phyloP scores from a whole-genome alignment of 129 eudicot genomes.

The Oenanthe sinensis region DNA sequence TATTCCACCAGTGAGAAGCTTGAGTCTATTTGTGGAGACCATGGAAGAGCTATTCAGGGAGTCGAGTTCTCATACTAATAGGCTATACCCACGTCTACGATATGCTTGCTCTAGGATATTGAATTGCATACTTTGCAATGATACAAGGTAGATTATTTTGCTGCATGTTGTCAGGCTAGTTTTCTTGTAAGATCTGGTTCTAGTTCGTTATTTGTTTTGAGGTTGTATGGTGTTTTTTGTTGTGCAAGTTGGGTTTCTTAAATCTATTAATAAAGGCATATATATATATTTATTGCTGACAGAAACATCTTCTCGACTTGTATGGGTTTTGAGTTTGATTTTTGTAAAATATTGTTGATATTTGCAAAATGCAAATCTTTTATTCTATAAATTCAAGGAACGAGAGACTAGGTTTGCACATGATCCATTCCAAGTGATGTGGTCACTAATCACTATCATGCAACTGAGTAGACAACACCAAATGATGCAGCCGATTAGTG shows the following conservation, averaged over 20 bases:
- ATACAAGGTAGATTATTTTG: conserved; percentile 11
- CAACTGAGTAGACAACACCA: too few relatives aligned
- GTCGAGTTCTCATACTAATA: conserved; percentile 37
- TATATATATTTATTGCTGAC: too few relatives aligned
- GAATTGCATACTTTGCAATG: conserved; percentile 46
- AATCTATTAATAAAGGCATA: not conserved
- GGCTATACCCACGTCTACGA: conserved; percentile 62
- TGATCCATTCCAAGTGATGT: too few relatives aligned
- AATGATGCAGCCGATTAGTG: too few relatives aligned
- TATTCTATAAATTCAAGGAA: too few relatives aligned
- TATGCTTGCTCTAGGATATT: conserved; percentile 51
- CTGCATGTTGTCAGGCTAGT: not conserved
- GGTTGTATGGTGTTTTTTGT: not conserved
- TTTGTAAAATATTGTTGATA: too few relatives aligned
- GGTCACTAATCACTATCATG: too few relatives aligned
- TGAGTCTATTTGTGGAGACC: conserved; percentile 51
- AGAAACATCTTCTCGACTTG: too few relatives aligned
- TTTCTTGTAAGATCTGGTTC: not conserved
- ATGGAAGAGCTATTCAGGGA: conserved; percentile 69
- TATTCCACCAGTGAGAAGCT: conserved; percentile 76
- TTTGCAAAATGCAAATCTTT: too few relatives aligned
- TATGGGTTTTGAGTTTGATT: too few relatives aligned
- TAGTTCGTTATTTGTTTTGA: not conserved
- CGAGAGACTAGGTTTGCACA: too few relatives aligned
- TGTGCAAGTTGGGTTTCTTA: not conserved